Base-by-base conservation (phyloP, 768 basidiomycete species). In the Auricularia heimuer region DNA sequence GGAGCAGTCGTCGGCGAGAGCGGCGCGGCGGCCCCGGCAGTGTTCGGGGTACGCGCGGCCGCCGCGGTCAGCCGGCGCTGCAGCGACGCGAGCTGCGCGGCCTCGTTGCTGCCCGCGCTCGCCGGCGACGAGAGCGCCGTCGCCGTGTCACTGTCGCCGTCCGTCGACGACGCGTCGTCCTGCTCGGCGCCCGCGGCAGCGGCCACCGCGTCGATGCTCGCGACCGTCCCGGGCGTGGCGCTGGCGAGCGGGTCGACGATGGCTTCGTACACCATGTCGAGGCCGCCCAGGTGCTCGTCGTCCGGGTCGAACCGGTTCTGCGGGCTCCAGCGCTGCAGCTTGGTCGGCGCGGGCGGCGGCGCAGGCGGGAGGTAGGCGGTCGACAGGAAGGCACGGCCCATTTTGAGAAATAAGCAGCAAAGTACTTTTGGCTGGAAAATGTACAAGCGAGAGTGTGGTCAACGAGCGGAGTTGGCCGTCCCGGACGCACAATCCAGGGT, bases 261-360 rank as follows among this genome's bases (percentile, higher is more conserved):
- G 67, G 82, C 83, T 79, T 90, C 89, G 74, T 83, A 85, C 61
- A 80, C 80, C 12, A 77, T 75, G 66, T 86, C 80, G 39, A 85
- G 85, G 63, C 75, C 76, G 65, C 75, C 77, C 71, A 87, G 87
- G 71, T 89, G 89, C 68, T 88, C 88, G 69, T 89, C 87, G 74
- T 90, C 89, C 4, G 89, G 89, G 74, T 90, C 88, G 73, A 90
- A 90, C 10, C 82, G 78, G 71, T 88, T 87, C 74, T 78, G 79
- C 67, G 78, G 74, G 64, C 84, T 82, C 87, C 88, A 90, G 85
- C 18, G 66, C 29, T 56, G 66, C 24, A 60, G 68, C 81, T 63
- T 79, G 78, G 65, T 83, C 81, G 62, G 77, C 76, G 67, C 77
- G 78, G 61, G 82, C 76, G 58, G 75, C 74, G 33, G 80, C 81